These are phyloP conservation scores for Citrus sinensis DNA, from an alignment of 345 rosid genomes.

Conservation along the genomic window DVS_A1.0 CM039168.1:26746501-26747000, in stretches of 20 bases:
- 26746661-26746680: neutral
- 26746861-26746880: slow-evolving; percentile 92
- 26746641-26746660: neutral
- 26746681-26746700: neutral
- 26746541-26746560: neutral
- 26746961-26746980: neutral
- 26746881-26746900: slow-evolving; percentile 85
- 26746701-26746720: neutral
- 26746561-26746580: neutral
- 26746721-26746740: neutral
- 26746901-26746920: slow-evolving; percentile 57
- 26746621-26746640: neutral
- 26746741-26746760: neutral
- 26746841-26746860: slow-evolving; percentile 74
- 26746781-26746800: slow-evolving; percentile 52
- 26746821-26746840: slow-evolving; percentile 81
- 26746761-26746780: neutral
- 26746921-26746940: slow-evolving; percentile 16
- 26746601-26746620: neutral
- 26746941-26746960: neutral
- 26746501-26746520: neutral
- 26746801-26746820: slow-evolving; percentile 78
- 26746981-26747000: slow-evolving; percentile 2
- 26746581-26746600: neutral
- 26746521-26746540: neutral